phyloP scores from a whole-genome alignment of 1,139 yeast species.

The Schwanniomyces etchellsii region DNA sequence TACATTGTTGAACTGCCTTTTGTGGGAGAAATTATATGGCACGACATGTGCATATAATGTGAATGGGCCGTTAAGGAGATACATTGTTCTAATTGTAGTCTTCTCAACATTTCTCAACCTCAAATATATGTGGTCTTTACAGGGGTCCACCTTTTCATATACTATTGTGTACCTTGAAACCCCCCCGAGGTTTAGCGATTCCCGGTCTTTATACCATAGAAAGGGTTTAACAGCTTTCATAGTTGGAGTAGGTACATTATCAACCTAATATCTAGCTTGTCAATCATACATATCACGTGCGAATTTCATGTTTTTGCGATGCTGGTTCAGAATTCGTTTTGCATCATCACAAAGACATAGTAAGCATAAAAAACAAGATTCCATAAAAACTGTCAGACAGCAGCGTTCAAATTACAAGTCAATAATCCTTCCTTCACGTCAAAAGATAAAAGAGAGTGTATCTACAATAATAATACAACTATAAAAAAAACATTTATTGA shows the following conservation, averaged over 20 bases:
- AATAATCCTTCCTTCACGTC: too few relatives aligned
- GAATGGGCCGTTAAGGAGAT: conserved; percentile 55
- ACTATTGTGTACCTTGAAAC: conserved; percentile 29
- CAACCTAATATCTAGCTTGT: too few relatives aligned
- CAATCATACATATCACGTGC: too few relatives aligned
- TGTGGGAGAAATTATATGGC: conserved; percentile 43
- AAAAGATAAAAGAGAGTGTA: too few relatives aligned
- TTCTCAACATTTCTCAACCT: conserved; percentile 48
- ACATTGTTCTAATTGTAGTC: conserved; percentile 48
- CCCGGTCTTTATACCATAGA: conserved; percentile 40
- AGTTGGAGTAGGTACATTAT: too few relatives aligned
- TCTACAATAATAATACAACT: not conserved
- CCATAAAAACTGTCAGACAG: too few relatives aligned
- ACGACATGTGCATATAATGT: conserved; percentile 54
- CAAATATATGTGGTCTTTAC: conserved; percentile 21
- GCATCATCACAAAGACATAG: too few relatives aligned
- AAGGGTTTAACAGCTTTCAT: conserved; percentile 10
- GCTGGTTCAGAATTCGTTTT: too few relatives aligned
- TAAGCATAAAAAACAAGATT: too few relatives aligned
- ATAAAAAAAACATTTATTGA: not conserved
- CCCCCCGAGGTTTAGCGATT: conserved; percentile 30
- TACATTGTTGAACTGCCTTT: conserved; percentile 23
- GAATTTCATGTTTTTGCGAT: too few relatives aligned
- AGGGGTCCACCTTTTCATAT: conserved; percentile 15
- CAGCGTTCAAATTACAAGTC: too few relatives aligned